Evolutionary conservation across 2,329 filamentous ascomycete genomes (phyloP).

Genomic region (Volutella citrinella): DNA sequence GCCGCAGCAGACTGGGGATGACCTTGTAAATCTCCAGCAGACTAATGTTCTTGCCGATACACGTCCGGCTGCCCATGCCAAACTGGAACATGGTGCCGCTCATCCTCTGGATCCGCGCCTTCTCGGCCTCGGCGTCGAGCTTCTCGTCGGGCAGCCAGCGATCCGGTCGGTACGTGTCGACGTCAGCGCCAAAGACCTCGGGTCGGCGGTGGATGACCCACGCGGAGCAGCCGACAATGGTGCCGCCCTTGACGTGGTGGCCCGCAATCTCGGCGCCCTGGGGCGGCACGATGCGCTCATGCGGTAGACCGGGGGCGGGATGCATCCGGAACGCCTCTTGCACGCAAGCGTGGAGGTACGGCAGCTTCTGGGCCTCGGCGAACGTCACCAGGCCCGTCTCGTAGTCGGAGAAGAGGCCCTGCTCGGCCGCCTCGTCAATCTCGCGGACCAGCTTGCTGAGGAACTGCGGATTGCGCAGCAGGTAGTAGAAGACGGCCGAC

Average conservation of each 20-base stretch:
- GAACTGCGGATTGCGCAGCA: constrained; percentile 60
- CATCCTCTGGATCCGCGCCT: constrained; percentile 36
- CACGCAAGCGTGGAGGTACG: constrained; percentile 74
- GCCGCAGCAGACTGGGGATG: constrained; percentile 39
- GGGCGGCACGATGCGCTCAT: constrained; percentile 70
- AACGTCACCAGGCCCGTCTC: constrained; percentile 65
- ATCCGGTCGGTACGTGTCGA: constrained; percentile 65
- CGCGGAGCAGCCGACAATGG: constrained; percentile 70
- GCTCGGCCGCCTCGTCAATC: constrained; percentile 55
- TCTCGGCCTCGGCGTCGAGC: constrained; percentile 35
- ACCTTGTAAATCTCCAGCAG: constrained; percentile 63
- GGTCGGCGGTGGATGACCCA: constrained; percentile 71
- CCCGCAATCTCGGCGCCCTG: constrained; percentile 63
- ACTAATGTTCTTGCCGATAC: constrained; percentile 66
- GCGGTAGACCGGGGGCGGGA: constrained; percentile 67
- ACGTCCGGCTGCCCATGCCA: constrained; percentile 68
- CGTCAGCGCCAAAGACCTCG: constrained; percentile 66
- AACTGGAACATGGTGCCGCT: constrained; percentile 50
- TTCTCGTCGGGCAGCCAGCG: constrained; percentile 54
- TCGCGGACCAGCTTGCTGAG: constrained; percentile 58
- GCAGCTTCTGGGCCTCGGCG: constrained; percentile 65
- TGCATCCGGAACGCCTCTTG: constrained; percentile 77
- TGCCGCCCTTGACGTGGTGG: constrained; percentile 62
- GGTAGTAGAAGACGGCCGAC: constrained; percentile 68
- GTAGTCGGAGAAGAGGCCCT: constrained; percentile 48